These are phyloP conservation scores for Populus ilicifolia DNA, from an alignment of 345 rosid genomes.

Conservation along the genomic window DNA sequence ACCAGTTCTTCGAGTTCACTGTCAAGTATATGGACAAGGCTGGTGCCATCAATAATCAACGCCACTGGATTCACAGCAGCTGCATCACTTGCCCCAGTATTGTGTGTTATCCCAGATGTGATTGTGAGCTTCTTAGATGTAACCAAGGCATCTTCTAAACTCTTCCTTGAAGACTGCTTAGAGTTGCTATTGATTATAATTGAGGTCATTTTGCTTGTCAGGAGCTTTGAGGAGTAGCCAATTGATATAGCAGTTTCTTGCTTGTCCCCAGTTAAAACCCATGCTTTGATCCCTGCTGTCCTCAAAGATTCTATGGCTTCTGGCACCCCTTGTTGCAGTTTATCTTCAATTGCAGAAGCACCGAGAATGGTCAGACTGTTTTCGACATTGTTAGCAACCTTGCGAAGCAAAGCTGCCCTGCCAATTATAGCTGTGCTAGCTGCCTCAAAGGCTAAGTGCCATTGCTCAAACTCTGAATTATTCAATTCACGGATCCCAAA, in stretches of 20 bases:
- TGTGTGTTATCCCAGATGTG: no score
- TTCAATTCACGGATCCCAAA: conserved; percentile 10
- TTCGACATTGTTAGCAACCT: conserved; percentile 15
- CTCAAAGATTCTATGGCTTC: conserved; percentile 16
- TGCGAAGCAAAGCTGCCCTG: conserved; percentile 11
- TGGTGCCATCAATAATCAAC: not conserved
- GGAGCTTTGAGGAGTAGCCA: conserved; percentile 6
- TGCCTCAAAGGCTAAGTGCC: conserved; percentile 15
- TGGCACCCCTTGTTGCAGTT: conserved; percentile 23
- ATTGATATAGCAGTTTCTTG: conserved; percentile 22
- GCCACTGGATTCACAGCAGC: not conserved
- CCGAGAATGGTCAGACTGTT: conserved; percentile 12
- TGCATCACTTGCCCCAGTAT: no score
- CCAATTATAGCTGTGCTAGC: conserved; percentile 6
- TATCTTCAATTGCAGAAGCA: conserved; percentile 25
- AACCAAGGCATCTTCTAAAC: no score
- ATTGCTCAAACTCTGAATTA: conserved; percentile 9
- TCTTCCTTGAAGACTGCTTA: no score
- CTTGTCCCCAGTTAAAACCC: conserved; percentile 28
- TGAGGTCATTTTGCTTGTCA: no score
- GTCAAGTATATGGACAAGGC: not conserved
- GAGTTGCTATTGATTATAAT: no score
- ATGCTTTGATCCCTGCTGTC: conserved; percentile 18
- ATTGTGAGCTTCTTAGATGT: no score
- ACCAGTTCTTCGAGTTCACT: not conserved